phyloP scores from a whole-genome alignment of 2,329 filamentous ascomycete genomes.

The Dactylonectria estremocensis region DNA sequence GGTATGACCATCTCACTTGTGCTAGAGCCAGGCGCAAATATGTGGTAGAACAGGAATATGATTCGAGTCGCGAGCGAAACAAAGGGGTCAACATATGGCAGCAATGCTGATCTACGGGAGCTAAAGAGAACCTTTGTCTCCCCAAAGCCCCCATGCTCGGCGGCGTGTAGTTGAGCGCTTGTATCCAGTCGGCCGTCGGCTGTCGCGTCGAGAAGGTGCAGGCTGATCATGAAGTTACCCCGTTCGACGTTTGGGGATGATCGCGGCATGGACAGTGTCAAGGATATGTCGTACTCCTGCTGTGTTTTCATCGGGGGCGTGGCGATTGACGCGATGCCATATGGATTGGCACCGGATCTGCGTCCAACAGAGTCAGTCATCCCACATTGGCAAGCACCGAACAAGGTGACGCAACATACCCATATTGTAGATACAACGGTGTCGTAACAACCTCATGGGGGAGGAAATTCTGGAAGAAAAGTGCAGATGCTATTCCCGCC shows the following conservation, averaged over 20 bases:
- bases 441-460: slow-evolving; percentile 68
- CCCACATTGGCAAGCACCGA: neutral
- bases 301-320: slow-evolving; percentile 71
- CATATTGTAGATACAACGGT: slow-evolving; percentile 72
- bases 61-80: slow-evolving; percentile 74
- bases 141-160: slow-evolving; percentile 55
- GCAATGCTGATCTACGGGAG: slow-evolving; percentile 81
- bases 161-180: slow-evolving; percentile 50
- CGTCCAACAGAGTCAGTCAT: slow-evolving; percentile 32
- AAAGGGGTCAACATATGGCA: slow-evolving; percentile 84
- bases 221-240: slow-evolving; percentile 96
- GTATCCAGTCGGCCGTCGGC: slow-evolving; percentile 42
- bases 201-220: slow-evolving; percentile 74
- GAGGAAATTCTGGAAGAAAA: slow-evolving; percentile 71
- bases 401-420: slow-evolving; percentile 58
- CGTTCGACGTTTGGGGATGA: slow-evolving; percentile 81
- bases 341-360: slow-evolving; percentile 68
- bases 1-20: slow-evolving; percentile 74
- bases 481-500: slow-evolving; percentile 64
- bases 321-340: slow-evolving; percentile 64
- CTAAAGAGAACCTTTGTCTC: slow-evolving; percentile 65
- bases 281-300: slow-evolving; percentile 88
- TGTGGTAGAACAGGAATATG: slow-evolving; percentile 77
- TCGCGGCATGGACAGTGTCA: slow-evolving; percentile 83
- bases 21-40: slow-evolving; percentile 76